Evolutionary conservation across 2,329 filamentous ascomycete species (phyloP), one percentile per base, ranked within the genome.

Genomic region (Epichloe gansuensis): DNA sequence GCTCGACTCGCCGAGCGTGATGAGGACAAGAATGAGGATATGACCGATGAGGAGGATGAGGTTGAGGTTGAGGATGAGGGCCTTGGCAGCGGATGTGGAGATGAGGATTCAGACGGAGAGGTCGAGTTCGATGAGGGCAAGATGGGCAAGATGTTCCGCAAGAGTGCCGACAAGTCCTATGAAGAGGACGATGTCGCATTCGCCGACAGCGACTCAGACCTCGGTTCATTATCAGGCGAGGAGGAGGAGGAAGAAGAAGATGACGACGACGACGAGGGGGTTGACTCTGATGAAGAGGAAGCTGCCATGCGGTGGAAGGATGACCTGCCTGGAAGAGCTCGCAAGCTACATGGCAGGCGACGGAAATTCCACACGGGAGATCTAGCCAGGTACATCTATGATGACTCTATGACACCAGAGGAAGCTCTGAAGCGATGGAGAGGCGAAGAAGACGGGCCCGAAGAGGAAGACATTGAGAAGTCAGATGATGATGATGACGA

Each of bases 141-240:
- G 57, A 65, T 83, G 7, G 81, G 81, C 56, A 81, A 75, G 56
- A 72, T 82, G 62, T 84, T 84, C 64, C 72, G 73, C 50, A 74
- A 75, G 52, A 68, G 73, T 6, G 63, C 66, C 15, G 76, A 79
- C 36, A 72, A 73, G 50, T 72, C 77, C 39, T 75, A 64, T 23
- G 73, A 73, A 11, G 79, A 81, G 25, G 87, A 82, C 34, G 88
- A 95, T 51, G 61, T 97, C 53, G 88, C 83, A 1, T 98, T 96
- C 71, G 93, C 93, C 13, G 93, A 98, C 63, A 95, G 89, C 62
- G 94, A 98, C 66, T 98, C 93, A 0, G 94, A 98, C 64, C 76
- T 98, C 4, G 93, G 93, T 6, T 95, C 91, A 3, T 69, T 96
- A 56, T 95, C 88, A 2, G 72, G 73, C 1, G 68, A 67, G 0